Percentiles rank a stretch among this genome's conserved stretches.
phyloP scores from a whole-genome alignment of 2,329 filamentous ascomycete species.

The Aspergillus sp. region DNA sequence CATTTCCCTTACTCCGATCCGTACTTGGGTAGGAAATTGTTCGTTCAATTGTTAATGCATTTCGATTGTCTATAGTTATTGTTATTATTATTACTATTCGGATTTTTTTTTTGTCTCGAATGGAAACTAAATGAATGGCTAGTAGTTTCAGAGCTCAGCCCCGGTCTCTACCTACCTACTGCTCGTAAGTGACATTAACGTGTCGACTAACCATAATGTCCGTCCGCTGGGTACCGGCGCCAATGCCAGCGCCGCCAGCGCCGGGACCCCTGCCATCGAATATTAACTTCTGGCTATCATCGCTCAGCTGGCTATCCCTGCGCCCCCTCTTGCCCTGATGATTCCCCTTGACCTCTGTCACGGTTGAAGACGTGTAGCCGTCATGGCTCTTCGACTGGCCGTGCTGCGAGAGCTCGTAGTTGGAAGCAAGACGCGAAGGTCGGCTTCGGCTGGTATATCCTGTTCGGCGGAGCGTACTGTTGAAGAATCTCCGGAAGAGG shows the following conservation, averaged over 20 bases:
- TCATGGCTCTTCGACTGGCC: constrained; percentile 12
- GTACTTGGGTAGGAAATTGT: too few species aligned
- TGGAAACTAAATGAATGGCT: too few species aligned
- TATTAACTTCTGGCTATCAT: constrained; percentile 24
- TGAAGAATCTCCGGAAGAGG: constrained; percentile 34
- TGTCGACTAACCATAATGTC: constrained; percentile 7
- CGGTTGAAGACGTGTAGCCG: constrained; percentile 9
- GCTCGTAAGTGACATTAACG: neutral
- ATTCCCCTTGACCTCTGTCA: neutral
- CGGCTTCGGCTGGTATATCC: constrained; percentile 9
- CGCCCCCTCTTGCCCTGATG: neutral
- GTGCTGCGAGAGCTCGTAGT: constrained; percentile 17
- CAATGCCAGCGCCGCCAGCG: too few species aligned
- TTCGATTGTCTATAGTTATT: too few species aligned
- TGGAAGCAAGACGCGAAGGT: neutral
- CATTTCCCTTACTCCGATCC: too few species aligned
- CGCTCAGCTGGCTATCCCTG: constrained; percentile 14
- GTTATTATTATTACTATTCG: too few species aligned
- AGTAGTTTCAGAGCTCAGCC: too few species aligned
- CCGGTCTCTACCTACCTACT: too few species aligned
- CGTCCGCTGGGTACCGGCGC: too few species aligned
- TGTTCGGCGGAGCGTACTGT: constrained; percentile 19
- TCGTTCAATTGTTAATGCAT: too few species aligned
- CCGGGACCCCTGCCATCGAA: constrained; percentile 3
- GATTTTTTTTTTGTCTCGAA: too few species aligned